phyloP scores from a whole-genome alignment of 1,139 yeast species.

The Saccharomyces uvarum region DNA sequence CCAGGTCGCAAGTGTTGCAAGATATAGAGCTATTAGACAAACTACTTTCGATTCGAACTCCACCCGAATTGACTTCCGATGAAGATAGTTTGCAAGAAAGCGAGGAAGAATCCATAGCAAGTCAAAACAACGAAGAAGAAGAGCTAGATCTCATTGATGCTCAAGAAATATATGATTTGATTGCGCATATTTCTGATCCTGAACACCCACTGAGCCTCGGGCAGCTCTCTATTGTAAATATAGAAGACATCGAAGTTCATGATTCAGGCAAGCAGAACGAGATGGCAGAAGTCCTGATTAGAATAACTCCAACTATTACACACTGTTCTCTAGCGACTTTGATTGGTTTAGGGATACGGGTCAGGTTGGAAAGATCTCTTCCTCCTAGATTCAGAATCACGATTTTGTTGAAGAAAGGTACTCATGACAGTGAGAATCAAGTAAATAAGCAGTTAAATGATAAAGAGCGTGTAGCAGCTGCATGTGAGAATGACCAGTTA shows the following conservation, averaged over 20 bases:
- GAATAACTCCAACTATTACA: constrained; percentile 94
- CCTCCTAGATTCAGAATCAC: constrained; percentile 79
- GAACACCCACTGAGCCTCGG: constrained; percentile 95
- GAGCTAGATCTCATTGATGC: constrained; percentile 66
- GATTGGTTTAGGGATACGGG: constrained; percentile 91
- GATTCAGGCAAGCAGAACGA: constrained; percentile 46
- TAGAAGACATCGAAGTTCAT: constrained; percentile 65
- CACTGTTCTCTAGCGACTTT: constrained; percentile 95
- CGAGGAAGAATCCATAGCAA: neutral
- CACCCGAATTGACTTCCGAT: constrained; percentile 22
- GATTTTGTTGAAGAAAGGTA: constrained; percentile 77
- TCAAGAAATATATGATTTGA: constrained; percentile 65
- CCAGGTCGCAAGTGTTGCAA: constrained; percentile 21
- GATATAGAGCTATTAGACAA: constrained; percentile 25
- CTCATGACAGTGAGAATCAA: constrained; percentile 92
- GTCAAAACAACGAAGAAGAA: constrained; percentile 33
- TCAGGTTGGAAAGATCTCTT: constrained; percentile 78
- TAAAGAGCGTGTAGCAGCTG: constrained; percentile 96
- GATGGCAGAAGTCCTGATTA: constrained; percentile 69
- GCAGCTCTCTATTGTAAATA: constrained; percentile 86
- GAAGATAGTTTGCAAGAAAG: constrained; percentile 6
- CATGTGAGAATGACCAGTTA: constrained; percentile 93
- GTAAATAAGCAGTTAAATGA: constrained; percentile 95
- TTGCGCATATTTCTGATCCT: constrained; percentile 89
- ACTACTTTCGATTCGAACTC: constrained; percentile 17